These are phyloP conservation scores for Isabelozyma heimii DNA, from an alignment of 805 yeast genomes.

Conservation along the genomic window DNA sequence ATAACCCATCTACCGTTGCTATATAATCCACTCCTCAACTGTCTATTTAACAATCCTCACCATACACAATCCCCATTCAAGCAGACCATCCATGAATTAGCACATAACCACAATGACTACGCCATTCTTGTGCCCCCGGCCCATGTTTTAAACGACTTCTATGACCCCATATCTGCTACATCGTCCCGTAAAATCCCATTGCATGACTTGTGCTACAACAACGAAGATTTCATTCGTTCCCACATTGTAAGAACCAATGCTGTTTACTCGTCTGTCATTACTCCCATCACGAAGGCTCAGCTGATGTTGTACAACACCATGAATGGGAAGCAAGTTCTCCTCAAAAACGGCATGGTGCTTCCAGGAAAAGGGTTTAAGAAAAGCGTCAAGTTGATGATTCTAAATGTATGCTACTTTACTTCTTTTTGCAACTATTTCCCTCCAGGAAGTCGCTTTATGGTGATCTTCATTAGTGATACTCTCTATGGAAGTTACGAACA, in stretches of 20 bases:
- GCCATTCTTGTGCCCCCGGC: constrained; percentile 66
- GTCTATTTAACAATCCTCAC: constrained; percentile 62
- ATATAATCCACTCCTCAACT: constrained; percentile 62
- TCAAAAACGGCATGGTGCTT: constrained; percentile 53
- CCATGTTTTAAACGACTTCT: constrained; percentile 33
- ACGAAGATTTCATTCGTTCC: constrained; percentile 58
- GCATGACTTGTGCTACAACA: constrained; percentile 50
- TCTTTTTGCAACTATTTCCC: constrained; percentile 62
- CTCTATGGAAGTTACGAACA: constrained; percentile 40
- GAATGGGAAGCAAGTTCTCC: constrained; percentile 52
- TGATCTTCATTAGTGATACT: constrained; percentile 58
- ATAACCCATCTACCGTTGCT: constrained; percentile 48
- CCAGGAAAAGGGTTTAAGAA: constrained; percentile 59
- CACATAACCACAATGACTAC: constrained; percentile 47
- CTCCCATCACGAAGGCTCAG: constrained; percentile 26
- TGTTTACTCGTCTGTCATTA: constrained; percentile 18
- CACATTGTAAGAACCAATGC: constrained; percentile 49
- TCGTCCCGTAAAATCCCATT: constrained; percentile 29
- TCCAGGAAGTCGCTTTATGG: constrained; percentile 52
- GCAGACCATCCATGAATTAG: constrained; percentile 43
- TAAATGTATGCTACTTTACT: constrained; percentile 45
- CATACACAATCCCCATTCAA: constrained; percentile 41
- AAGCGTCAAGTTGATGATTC: constrained; percentile 43
- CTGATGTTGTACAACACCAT: constrained; percentile 51
- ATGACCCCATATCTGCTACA: constrained; percentile 23